Evolutionary conservation across 2,329 filamentous ascomycete species (phyloP).

Genomic region (Colletotrichum sp.): DNA sequence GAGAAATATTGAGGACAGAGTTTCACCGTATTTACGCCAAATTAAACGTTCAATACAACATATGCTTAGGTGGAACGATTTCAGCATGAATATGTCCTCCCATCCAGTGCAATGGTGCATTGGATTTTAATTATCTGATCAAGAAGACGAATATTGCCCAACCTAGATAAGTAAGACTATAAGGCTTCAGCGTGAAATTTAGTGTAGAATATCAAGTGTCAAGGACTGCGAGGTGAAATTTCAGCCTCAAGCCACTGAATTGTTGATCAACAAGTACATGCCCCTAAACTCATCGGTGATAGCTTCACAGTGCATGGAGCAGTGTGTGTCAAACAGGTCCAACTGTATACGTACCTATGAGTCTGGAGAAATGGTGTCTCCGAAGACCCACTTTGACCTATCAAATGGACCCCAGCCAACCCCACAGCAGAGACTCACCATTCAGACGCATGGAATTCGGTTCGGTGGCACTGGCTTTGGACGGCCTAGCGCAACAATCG

Average conservation of each 20-base stretch:
- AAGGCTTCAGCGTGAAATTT: accelerated
- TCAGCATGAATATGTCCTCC: background rate
- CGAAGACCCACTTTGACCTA: background rate
- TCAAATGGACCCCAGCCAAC: background rate
- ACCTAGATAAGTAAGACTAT: accelerated
- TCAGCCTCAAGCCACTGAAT: background rate
- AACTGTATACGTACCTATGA: background rate
- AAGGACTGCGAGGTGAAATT: accelerated
- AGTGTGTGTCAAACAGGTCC: accelerated
- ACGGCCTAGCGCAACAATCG: background rate
- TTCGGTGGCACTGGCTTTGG: background rate
- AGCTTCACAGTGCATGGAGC: background rate
- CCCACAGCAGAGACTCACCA: background rate
- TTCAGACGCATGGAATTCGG: background rate
- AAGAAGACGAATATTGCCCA: background rate
- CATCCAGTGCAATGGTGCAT: background rate
- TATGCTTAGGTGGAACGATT: accelerated
- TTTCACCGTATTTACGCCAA: accelerated
- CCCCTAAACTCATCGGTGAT: background rate
- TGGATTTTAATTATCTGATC: background rate
- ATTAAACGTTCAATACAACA: background rate
- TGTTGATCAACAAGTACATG: background rate
- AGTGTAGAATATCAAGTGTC: accelerated
- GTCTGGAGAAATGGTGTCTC: constrained; percentile 10
- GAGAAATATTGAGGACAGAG: background rate